Evolutionary conservation across 2,329 filamentous ascomycete genomes (phyloP).

Genomic region (Torrubiella hemipterigena): DNA sequence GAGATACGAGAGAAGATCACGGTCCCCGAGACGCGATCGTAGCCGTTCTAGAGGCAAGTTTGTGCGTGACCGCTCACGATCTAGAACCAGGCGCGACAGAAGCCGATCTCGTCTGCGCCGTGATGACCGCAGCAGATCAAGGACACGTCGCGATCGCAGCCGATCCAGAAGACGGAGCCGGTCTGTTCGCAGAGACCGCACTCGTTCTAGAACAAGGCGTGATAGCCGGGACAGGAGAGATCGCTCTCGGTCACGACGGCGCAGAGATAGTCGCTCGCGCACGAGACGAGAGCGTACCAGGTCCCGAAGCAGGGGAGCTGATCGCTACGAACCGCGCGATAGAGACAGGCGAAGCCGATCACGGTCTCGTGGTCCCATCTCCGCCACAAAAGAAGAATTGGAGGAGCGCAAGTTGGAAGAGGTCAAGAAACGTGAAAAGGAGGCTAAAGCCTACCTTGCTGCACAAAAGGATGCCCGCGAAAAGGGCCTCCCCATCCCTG

Average conservation of each 20-base stretch:
- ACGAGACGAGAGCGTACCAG: conserved; percentile 14
- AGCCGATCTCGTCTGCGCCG: conserved; percentile 22
- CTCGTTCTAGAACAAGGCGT: conserved; percentile 20
- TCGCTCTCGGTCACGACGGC: conserved; percentile 15
- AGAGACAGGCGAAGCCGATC: conserved; percentile 26
- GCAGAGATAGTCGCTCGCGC: conserved; percentile 20
- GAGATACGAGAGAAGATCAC: conserved; percentile 23
- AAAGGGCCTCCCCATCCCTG: conserved; percentile 45
- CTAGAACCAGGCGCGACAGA: conserved; percentile 20
- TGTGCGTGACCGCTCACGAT: too few species aligned
- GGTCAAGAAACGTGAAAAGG: conserved; percentile 16
- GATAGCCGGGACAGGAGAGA: conserved; percentile 18
- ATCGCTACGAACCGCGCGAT: conserved; percentile 20
- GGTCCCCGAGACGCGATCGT: conserved; percentile 23
- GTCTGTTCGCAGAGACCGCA: conserved; percentile 23
- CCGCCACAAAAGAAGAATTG: conserved; percentile 28
- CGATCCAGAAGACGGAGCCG: conserved; percentile 20
- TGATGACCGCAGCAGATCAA: conserved; percentile 27
- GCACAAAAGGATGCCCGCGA: conserved; percentile 48
- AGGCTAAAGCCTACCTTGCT: conserved; percentile 49
- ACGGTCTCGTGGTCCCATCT: conserved; percentile 27
- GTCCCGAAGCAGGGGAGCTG: conserved; percentile 14
- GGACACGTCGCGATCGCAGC: conserved; percentile 26
- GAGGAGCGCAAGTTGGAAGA: conserved; percentile 21
- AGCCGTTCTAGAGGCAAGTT: conserved; percentile 21